phyloP scores from a whole-genome alignment of 78 protist genomes.

The Diacronema lutheri region DNA sequence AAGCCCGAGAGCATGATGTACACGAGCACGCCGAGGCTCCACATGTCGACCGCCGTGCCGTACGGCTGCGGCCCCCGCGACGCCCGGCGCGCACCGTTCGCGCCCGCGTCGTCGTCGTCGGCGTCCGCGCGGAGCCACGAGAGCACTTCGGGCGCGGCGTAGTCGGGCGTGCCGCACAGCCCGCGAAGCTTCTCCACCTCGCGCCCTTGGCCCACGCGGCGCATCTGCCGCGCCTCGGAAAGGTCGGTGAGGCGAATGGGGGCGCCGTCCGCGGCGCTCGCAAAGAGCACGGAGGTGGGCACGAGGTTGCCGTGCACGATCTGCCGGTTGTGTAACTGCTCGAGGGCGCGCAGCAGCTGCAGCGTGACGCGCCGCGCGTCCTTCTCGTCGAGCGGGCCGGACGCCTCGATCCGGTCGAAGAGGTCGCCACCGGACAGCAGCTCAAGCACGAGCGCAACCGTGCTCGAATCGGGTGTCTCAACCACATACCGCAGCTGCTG shows the following conservation, averaged over 20 bases:
- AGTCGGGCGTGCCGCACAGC: not conserved
- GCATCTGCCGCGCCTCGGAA: not conserved
- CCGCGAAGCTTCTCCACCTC: not conserved
- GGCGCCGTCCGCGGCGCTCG: not conserved
- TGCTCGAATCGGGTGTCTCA: no score
- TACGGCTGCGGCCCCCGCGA: not conserved
- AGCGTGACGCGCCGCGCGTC: not conserved
- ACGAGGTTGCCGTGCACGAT: not conserved
- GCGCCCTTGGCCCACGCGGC: not conserved
- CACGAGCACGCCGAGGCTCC: conserved; percentile 34
- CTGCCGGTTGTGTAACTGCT: not conserved
- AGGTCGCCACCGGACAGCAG: not conserved
- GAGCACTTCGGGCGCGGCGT: not conserved
- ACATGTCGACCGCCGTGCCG: conserved; percentile 29
- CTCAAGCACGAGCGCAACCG: not conserved
- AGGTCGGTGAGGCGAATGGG: not conserved
- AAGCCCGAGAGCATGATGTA: conserved; percentile 28
- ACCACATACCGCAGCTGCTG: no score
- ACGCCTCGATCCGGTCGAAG: not conserved
- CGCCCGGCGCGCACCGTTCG: no score
- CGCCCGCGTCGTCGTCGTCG: no score
- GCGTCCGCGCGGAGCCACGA: not conserved
- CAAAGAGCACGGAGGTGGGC: not conserved
- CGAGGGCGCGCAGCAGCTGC: not conserved
- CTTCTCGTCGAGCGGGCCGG: not conserved